Percentiles rank a stretch among this genome's conserved stretches.
phyloP scores from a whole-genome alignment of 345 rosid species.

The Pugionium cornutum region DNA sequence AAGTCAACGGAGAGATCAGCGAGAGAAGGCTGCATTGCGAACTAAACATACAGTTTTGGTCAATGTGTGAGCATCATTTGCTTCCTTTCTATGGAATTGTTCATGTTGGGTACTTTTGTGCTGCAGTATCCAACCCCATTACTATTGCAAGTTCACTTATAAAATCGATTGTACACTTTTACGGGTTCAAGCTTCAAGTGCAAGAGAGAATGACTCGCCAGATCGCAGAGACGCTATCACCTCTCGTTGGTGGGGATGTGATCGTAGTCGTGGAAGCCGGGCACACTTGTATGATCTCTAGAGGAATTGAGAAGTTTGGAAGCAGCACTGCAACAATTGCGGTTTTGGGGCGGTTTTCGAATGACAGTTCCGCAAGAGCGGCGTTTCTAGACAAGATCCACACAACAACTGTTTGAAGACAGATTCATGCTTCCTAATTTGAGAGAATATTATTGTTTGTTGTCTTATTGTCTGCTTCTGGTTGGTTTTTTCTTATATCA shows the following conservation, averaged over 20 bases:
- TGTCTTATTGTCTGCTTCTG: conserved; percentile 13
- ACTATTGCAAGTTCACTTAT: conserved; percentile 51
- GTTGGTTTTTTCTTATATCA: not conserved
- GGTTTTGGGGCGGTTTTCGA: conserved; percentile 74
- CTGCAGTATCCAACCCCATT: conserved; percentile 48
- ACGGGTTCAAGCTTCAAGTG: conserved; percentile 95
- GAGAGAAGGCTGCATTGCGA: conserved; percentile 55
- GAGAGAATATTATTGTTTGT: conserved; percentile 7
- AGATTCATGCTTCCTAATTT: conserved; percentile 27
- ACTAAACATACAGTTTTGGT: conserved; percentile 74
- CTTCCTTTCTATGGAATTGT: conserved; percentile 94
- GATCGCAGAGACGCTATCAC: conserved; percentile 77
- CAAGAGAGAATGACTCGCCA: conserved; percentile 94
- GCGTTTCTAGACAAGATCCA: conserved; percentile 66
- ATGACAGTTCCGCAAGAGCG: conserved; percentile 55
- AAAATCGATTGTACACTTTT: conserved; percentile 77
- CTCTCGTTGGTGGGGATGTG: conserved; percentile 73
- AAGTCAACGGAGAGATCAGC: conserved; percentile 44
- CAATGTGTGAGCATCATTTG: conserved; percentile 95
- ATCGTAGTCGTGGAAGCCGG: conserved; percentile 89
- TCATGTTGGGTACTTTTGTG: conserved; percentile 71
- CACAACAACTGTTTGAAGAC: conserved; percentile 23
- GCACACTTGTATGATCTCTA: conserved; percentile 91
- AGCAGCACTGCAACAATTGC: conserved; percentile 87
- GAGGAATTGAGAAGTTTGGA: conserved; percentile 93